Evolutionary conservation across 805 yeast species (phyloP), one percentile per base, ranked within the genome.

Genomic region (Candida multigemmis): DNA sequence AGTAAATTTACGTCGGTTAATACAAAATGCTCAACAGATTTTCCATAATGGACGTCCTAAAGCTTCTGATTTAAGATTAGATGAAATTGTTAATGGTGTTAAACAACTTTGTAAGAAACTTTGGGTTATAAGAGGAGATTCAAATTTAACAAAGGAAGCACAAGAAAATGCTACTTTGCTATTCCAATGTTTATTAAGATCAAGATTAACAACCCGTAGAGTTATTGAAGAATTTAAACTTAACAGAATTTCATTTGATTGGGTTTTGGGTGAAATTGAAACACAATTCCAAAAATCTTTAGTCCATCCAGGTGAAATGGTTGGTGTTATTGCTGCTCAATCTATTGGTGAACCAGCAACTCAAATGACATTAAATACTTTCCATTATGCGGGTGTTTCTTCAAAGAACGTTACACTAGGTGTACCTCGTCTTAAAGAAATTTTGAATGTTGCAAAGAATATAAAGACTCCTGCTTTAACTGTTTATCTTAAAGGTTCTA

Each of bases 401-500:
- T 83, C 95, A 3, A 86, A 85, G 77, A 86, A 86, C 55, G 96
- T 86, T 37, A 86, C 96, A 3, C 73, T 89, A 39, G 96, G 96
- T 74, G 96, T 86, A 50, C 96, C 96, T 34, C 93, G 96, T 71
- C 71, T 87, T 56, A 87, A 87, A 73, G 97, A 87, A 65, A 91
- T 91, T 74, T 72, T 91, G 57, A 89, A 89, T 53, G 98, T 91
- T 39, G 99, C 99, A 7, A 91, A 91, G 65, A 89, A 84, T 46
- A 87, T 91, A 69, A 91, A 89, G 61, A 91, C 99, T n/a, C 99
- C 99, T n/a, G 93, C 96, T 9, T 67, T 89, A 50, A 86, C 96
- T 7, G 95, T 89, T n/a, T 91, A 87, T 52, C 63, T 91, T 52
- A 69, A 83, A 25, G 76, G 77, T 4, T 89, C 75, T 21, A 69